Conservation (phyloP, 768 basidiomycete genomes). For the Cantharellus anzutake region DNA sequence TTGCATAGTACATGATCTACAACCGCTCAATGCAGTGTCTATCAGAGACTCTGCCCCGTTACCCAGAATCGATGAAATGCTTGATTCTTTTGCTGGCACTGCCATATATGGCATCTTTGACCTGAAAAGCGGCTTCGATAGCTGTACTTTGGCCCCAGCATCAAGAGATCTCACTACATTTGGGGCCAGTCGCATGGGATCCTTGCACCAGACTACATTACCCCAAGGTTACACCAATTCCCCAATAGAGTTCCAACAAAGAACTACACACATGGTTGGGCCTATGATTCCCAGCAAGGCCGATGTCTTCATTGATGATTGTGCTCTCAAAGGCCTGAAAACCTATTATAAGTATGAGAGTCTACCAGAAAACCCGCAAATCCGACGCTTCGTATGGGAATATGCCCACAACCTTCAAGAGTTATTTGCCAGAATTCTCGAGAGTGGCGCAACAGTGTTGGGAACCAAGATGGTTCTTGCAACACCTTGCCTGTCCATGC, state of each 20-base stretch:
- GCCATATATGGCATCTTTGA: not conserved
- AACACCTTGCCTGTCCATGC: slow-evolving; percentile 17
- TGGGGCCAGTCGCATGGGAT: slow-evolving; percentile 18
- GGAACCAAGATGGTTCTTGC: slow-evolving; percentile 14
- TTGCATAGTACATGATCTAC: not conserved
- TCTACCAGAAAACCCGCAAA: slow-evolving; percentile 20
- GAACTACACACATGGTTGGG: too few relatives aligned
- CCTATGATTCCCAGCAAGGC: too few relatives aligned
- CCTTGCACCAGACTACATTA: too few relatives aligned
- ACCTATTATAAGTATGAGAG: slow-evolving; percentile 19
- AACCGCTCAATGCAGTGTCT: not conserved
- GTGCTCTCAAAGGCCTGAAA: slow-evolving; percentile 16
- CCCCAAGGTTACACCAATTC: slow-evolving; percentile 22
- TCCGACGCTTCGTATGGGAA: slow-evolving; percentile 8
- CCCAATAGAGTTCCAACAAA: slow-evolving; percentile 23
- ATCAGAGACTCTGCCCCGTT: not conserved
- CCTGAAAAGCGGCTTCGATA: too few relatives aligned
- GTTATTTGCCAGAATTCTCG: slow-evolving; percentile 15
- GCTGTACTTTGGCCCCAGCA: too few relatives aligned
- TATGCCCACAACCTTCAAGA: slow-evolving; percentile 17
- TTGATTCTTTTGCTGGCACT: not conserved
- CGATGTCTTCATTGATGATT: too few relatives aligned
- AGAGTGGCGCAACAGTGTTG: slow-evolving; percentile 14
- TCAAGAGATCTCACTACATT: not conserved
- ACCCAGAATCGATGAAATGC: not conserved